Evolutionary conservation across 805 yeast species (phyloP), one percentile per base, ranked within the genome.

Genomic region (Spathaspora sp.): DNA sequence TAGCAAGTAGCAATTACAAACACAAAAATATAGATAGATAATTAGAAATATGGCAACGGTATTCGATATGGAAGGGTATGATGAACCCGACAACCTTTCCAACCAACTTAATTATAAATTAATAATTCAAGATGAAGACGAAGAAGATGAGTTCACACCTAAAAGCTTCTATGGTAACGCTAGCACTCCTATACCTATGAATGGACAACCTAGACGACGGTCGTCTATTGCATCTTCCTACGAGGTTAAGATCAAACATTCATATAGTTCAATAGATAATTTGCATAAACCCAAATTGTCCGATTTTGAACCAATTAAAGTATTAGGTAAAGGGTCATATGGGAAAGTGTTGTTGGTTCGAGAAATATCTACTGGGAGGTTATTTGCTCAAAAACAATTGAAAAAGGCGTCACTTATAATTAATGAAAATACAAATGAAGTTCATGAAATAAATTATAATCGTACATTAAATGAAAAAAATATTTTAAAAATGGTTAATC

Each of bases 311-410:
- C 76, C 77, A 6, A 61, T 74, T 42, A 73, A 69, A 57, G 79
- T 74, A 6, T 59, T 74, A 49, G 79, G 79, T 19, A 67, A 65
- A 55, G 79, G 79, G 3, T 68, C 75, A 12, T 74, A 71, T 54
- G 79, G 79, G 2, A 74, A 74, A 49, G 79, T 74, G 18, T 59
- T 71, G 19, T 59, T 74, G 44, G 79, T 74, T 6, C 60, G 69
- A 44, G 78, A 74, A 55, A 49, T 58, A 17, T 49, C 70, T 11
- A 69, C 70, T 11, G 76, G 76, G 6, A 66, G 63, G 54, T 60
- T 74, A 16, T 74, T 67, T 60, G 79, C 78, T 7, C 78, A 70
- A 59, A 74, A 74, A 51, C 79, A 74, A 57, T 61, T 74, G 53
- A 68, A 69, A 48, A 74, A 74, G 55, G 70, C 68, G 11, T 63